Percentiles rank a stretch among this genome's conserved stretches.
phyloP scores from a whole-genome alignment of 2,329 filamentous ascomycete species.

The Fusarium sp. region DNA sequence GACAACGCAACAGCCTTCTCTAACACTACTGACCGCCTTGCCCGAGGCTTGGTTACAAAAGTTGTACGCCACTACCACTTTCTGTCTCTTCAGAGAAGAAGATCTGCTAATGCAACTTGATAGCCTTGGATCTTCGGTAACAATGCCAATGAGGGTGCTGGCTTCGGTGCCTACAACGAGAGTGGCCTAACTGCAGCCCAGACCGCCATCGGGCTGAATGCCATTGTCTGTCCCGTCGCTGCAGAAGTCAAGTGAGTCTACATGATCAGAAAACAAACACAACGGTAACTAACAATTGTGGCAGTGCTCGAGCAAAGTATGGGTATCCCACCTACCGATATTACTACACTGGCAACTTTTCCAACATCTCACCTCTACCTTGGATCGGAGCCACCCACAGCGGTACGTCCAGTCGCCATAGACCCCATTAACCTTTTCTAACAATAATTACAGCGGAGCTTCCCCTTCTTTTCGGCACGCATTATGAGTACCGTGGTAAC shows the following conservation, averaged over 20 bases:
- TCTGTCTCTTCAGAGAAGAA: rapidly evolving
- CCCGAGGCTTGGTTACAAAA: conserved; percentile 7
- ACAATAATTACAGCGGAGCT: neutral
- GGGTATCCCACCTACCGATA: conserved; percentile 22
- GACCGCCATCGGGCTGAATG: conserved; percentile 1
- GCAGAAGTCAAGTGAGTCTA: conserved; percentile 9
- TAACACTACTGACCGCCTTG: conserved; percentile 12
- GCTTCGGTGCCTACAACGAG: conserved; percentile 8
- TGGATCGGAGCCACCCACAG: conserved; percentile 19
- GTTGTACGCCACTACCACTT: neutral
- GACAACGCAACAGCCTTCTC: conserved; percentile 13
- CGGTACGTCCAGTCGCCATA: rapidly evolving
- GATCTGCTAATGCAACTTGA: neutral
- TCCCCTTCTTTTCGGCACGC: conserved; percentile 16
- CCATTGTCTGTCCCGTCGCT: conserved; percentile 17
- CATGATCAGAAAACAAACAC: rapidly evolving
- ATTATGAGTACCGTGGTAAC: conserved; percentile 19
- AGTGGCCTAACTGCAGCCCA: conserved; percentile 8
- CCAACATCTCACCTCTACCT: conserved; percentile 12
- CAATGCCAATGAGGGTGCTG: conserved; percentile 30
- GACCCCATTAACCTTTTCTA: rapidly evolving
- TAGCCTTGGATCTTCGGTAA: conserved; percentile 28
- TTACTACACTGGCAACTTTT: conserved; percentile 25
- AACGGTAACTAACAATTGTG: rapidly evolving
- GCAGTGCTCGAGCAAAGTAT: neutral